Conservation (phyloP, 163 green algal species). For the Scenedesmus sp. region DNA sequence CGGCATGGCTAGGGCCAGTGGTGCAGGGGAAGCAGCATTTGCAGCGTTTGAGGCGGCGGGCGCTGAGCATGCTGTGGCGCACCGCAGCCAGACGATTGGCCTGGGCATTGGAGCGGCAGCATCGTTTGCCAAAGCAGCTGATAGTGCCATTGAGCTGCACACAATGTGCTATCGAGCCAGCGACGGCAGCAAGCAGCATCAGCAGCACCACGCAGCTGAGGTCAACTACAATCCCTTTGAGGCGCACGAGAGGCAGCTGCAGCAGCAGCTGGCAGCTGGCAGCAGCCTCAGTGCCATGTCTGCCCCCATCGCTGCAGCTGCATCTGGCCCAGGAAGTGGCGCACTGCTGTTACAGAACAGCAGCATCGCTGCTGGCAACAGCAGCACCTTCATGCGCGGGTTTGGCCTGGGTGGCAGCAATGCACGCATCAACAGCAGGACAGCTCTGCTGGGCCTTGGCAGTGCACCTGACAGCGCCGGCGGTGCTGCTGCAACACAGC, state of each 20-base stretch:
- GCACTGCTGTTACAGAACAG: not conserved
- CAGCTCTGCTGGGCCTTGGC: not conserved
- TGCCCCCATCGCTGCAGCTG: not conserved
- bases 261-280: not conserved
- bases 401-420: not conserved
- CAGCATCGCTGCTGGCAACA: not conserved
- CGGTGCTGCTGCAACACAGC: not conserved
- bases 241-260: not conserved
- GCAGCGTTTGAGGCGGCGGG: not conserved
- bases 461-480: not conserved
- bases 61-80: not conserved
- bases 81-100: not conserved
- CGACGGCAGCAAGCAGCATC: not conserved
- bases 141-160: slow-evolving; percentile 38
- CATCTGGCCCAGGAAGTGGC: not conserved
- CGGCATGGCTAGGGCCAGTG: not conserved
- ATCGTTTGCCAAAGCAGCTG: slow-evolving; percentile 12
- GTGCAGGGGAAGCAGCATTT: not conserved
- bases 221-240: not conserved
- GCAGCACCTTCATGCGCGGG: not conserved
- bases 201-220: not conserved
- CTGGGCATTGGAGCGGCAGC: not conserved
- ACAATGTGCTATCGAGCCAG: not conserved
- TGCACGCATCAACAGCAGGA: slow-evolving; percentile 16
- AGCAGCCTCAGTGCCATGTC: not conserved